These are phyloP conservation scores for Pochonia chlamydosporia DNA, from an alignment of 2,329 filamentous ascomycete species.

Conservation along the genomic window DNA sequence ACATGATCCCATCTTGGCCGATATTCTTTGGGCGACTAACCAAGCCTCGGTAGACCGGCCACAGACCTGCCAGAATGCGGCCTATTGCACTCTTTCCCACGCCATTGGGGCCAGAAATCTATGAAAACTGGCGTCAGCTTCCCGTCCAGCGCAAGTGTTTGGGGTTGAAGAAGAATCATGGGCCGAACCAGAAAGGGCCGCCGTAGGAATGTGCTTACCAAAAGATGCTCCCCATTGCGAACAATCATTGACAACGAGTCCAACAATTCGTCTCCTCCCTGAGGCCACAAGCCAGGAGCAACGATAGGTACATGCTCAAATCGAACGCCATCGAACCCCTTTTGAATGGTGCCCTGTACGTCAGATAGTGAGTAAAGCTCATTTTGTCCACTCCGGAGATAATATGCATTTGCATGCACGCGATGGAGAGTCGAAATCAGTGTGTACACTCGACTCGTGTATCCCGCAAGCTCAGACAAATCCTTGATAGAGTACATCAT, in stretches of 20 bases:
- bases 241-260: constrained; percentile 87
- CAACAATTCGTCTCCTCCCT: constrained; percentile 85
- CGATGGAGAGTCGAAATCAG: constrained; percentile 91
- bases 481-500: constrained; percentile 99
- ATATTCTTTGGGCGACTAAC: constrained; percentile 77
- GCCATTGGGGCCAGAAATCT: constrained; percentile 90
- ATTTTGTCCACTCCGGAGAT: constrained; percentile 56
- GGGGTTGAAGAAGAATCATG: not conserved
- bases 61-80: constrained; percentile 83
- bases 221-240: constrained; percentile 81
- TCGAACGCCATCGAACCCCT: constrained; percentile 89
- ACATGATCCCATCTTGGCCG: constrained; percentile 94
- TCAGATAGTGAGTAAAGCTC: constrained; percentile 89
- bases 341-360: constrained; percentile 88
- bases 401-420: constrained; percentile 86
- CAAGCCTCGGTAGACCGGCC: constrained; percentile 92
- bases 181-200: not conserved
- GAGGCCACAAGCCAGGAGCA: constrained; percentile 80
- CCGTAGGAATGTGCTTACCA: constrained; percentile 38
- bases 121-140: not conserved
- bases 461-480: constrained; percentile 87
- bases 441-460: constrained; percentile 93
- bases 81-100: constrained; percentile 88
- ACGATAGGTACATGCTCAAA: constrained; percentile 91
- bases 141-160: not conserved